Conservation (phyloP, 164 flowering plant genomes). For the Vitis vinifera region DNA sequence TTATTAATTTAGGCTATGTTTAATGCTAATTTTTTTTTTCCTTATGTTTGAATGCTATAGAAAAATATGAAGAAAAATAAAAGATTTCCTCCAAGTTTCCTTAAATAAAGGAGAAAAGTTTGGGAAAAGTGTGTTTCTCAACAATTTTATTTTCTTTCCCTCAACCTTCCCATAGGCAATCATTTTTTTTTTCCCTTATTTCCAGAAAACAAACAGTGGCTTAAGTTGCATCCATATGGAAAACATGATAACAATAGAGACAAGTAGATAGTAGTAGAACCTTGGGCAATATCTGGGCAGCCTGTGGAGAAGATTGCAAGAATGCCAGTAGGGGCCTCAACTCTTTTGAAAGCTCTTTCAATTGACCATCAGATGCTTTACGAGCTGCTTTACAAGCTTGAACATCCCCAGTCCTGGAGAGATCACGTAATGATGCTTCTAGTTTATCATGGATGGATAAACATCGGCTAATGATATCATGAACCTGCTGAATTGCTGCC, state of each 20-base stretch:
- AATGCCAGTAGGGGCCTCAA: conserved; percentile 62
- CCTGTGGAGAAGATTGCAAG: conserved; percentile 79
- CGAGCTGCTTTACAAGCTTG: conserved; percentile 92
- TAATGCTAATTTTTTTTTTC: too few species aligned
- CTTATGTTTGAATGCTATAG: too few species aligned
- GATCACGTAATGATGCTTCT: conserved; percentile 82
- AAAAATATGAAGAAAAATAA: too few species aligned
- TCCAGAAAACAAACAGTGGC: background rate
- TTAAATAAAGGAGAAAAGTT: too few species aligned
- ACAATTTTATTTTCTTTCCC: too few species aligned
- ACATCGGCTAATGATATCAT: conserved; percentile 50
- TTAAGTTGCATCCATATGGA: background rate
- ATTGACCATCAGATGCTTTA: conserved; percentile 60
- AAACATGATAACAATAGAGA: background rate
- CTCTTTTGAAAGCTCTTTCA: conserved; percentile 83
- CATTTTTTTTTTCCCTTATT: too few species aligned
- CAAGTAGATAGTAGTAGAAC: conserved; percentile 28
- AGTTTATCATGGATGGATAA: conserved; percentile 72
- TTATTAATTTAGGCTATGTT: too few species aligned
- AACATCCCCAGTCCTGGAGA: conserved; percentile 88
- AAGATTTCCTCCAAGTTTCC: too few species aligned
- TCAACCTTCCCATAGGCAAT: too few species aligned
- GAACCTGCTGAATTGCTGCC: conserved; percentile 66
- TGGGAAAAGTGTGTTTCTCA: too few species aligned
- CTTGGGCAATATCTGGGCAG: conserved; percentile 72